Percentiles rank a stretch among this genome's conserved stretches.
These are phyloP conservation scores for Aspergillus hiratsukae DNA, from an alignment of 2,329 filamentous ascomycete genomes.

Conservation along the genomic window DNA sequence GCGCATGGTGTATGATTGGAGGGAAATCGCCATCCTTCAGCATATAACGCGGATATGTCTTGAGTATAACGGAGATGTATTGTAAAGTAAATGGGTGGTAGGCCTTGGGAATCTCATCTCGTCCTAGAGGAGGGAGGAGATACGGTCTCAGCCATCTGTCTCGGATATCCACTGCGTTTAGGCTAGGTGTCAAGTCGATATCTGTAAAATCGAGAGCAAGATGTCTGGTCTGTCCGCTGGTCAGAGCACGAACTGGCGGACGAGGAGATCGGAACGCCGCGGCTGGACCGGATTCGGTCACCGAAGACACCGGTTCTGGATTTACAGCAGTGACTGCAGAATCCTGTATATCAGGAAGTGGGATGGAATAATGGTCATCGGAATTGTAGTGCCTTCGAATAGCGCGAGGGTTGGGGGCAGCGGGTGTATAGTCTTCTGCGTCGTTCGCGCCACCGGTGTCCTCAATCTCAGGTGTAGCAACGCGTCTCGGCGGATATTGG, in stretches of 20 bases:
- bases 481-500: constrained; percentile 7
- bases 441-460: background rate
- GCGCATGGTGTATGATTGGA: constrained; percentile 23
- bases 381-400: too few relatives aligned
- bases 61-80: constrained; percentile 21
- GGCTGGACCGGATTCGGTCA: background rate
- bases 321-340: background rate
- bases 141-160: constrained; percentile 26
- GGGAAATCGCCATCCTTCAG: constrained; percentile 13
- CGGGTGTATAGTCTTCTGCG: background rate
- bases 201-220: constrained; percentile 8
- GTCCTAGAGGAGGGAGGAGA: constrained; percentile 12
- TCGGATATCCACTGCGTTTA: constrained; percentile 21
- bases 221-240: background rate
- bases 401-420: too few relatives aligned
- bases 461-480: background rate
- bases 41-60: constrained; percentile 22
- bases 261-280: background rate
- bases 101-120: constrained; percentile 17
- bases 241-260: background rate
- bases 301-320: background rate
- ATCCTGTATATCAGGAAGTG: background rate
- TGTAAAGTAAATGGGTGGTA: constrained; percentile 20
- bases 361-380: too few relatives aligned
- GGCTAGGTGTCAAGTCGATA: constrained; percentile 14